These are phyloP conservation scores for Yamadazyma songkhlaensis DNA, from an alignment of 1,139 yeast genomes.

Conservation along the genomic window DNA sequence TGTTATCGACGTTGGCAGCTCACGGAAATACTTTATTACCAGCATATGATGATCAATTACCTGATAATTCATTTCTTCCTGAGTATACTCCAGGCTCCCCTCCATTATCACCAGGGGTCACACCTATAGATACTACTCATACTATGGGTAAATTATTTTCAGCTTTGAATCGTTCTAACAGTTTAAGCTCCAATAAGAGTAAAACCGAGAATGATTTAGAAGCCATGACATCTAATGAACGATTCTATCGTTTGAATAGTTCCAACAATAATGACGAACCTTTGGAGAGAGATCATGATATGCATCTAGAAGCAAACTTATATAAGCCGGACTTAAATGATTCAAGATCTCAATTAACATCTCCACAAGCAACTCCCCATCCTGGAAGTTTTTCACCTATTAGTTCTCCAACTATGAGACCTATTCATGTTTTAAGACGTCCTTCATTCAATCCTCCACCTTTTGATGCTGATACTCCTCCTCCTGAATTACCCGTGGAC, in stretches of 20 bases:
- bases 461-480: conserved; percentile 33
- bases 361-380: conserved; percentile 60
- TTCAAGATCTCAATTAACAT: conserved; percentile 33
- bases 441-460: conserved; percentile 46
- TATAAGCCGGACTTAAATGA: conserved; percentile 52
- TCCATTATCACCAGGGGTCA: conserved; percentile 56
- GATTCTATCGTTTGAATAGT: conserved; percentile 31
- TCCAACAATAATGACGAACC: conserved; percentile 32
- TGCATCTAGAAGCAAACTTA: conserved; percentile 57
- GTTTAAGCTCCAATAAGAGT: conserved; percentile 10
- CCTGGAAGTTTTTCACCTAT: conserved; percentile 42
- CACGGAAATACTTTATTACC: conserved; percentile 72
- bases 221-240: conserved; percentile 11
- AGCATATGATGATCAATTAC: conserved; percentile 40
- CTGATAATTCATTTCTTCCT: conserved; percentile 18
- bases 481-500: conserved; percentile 15
- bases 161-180: conserved; percentile 10
- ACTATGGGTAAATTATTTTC: conserved; percentile 15
- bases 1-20: conserved; percentile 62
- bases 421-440: conserved; percentile 32
- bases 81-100: conserved; percentile 24
- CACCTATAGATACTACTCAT: conserved; percentile 37
- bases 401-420: conserved; percentile 29
- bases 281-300: conserved; percentile 37
- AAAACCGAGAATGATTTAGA: conserved; percentile 2